Base-by-base conservation (phyloP, 495 filamentous ascomycete genomes). In the Xylaria intraflava region DNA sequence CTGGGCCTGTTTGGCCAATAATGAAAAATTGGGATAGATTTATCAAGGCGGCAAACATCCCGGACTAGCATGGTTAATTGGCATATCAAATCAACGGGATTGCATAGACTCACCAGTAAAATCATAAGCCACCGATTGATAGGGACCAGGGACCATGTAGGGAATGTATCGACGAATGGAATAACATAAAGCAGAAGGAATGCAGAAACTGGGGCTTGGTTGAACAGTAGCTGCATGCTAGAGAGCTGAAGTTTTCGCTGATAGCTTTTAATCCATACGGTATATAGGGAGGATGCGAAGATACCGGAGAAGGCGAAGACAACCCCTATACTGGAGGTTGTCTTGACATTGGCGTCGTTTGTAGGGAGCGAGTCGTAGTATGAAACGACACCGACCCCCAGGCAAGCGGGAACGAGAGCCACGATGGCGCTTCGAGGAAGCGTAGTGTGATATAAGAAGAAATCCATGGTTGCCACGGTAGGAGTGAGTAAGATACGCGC, bases 1-100 rank as follows among this genome's bases (percentile, higher is more conserved):
- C 83, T 4, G 85, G 78, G 0, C 86, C 86, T 1, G 84, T 81
- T 38, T 79, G 79, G 22, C 81, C 83, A 33, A 89, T 81, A 57
- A 89, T 87, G 61, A 85, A 85, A 60, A 89, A 89, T 60, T 87
- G 84, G 7, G 81, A 85, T 43, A 88, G 72, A 62, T 89, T 89
- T 59, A 89, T 84, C 17, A 87, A 66, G 24, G 78, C 79, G 3
- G 86, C 86, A 52, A 83, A 81, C 12, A 80, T 43, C 7, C 84
- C 84, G 56, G 78, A 78, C 75, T 73, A 29, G 29, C 64, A 57
- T 61, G 26, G 43, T 58, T 46, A 62, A 54, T 43, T 17, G 30
- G 41, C 12, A 38, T 65, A 56, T 58, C 66, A 36, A 7, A 31
- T 8, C 19, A 51, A 33, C 9, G 36, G 17, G 16, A 51, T 31